Conservation (phyloP, 352 stramenopile species). For the Globisporangium solare region DNA sequence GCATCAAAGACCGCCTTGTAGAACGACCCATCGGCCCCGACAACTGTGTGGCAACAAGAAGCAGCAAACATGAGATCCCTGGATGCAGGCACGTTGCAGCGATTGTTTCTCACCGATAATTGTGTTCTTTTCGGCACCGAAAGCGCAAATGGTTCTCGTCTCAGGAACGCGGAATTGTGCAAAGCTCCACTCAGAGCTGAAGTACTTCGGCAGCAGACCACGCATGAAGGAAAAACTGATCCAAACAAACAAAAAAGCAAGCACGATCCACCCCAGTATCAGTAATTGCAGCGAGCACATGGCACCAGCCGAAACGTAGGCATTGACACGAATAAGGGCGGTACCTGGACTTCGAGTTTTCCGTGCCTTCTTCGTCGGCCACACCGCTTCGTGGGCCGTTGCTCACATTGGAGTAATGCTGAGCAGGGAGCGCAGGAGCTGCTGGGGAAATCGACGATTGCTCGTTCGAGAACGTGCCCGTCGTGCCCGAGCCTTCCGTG, state of each 20-base stretch:
- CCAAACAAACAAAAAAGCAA: background rate
- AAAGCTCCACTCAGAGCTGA: constrained; percentile 93
- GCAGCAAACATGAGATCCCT: constrained; percentile 11
- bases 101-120: constrained; percentile 63
- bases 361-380: constrained; percentile 74
- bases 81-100: background rate
- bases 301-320: background rate
- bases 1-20: constrained; percentile 88
- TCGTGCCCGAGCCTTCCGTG: constrained; percentile 49
- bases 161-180: constrained; percentile 91
- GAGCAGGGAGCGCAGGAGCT: constrained; percentile 27
- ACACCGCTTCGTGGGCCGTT: constrained; percentile 36
- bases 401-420: constrained; percentile 34
- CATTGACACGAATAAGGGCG: background rate
- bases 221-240: constrained; percentile 87
- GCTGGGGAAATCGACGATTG: constrained; percentile 50
- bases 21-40: constrained; percentile 83
- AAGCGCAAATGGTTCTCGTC: constrained; percentile 90
- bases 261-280: too few relatives aligned
- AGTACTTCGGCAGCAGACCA: constrained; percentile 90
- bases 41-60: constrained; percentile 38
- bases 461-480: constrained; percentile 51
- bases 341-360: constrained; percentile 87
- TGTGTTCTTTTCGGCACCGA: constrained; percentile 91
- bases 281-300: background rate